Conservation (phyloP, 768 basidiomycete genomes). For the Thelephora aurantiotincta region DNA sequence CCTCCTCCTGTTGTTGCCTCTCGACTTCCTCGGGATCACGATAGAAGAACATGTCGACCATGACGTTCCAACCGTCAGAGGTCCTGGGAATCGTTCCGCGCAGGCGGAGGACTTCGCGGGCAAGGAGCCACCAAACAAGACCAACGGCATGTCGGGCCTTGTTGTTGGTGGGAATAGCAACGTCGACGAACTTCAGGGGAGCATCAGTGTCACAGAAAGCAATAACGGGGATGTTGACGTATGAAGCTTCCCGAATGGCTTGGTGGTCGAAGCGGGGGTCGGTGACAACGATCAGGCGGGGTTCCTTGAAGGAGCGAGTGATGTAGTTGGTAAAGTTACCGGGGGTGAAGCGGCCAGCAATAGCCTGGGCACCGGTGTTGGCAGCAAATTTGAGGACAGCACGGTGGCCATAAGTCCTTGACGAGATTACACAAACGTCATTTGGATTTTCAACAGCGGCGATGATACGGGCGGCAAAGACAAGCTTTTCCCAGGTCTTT, state of each 20-base stretch:
- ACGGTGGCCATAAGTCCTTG: conserved; percentile 97
- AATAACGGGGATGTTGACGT: conserved; percentile 99
- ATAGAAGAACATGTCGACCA: conserved; percentile 99
- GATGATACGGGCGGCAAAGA: conserved; percentile 94
- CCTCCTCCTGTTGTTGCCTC: conserved; percentile 92
- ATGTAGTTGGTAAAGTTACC: conserved; percentile 99
- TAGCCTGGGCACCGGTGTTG: conserved; percentile 96
- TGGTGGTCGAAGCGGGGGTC: conserved; percentile 99
- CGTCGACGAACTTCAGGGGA: conserved; percentile 92
- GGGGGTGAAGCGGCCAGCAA: conserved; percentile 98
- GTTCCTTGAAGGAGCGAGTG: conserved; percentile 99
- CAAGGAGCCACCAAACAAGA: conserved; percentile 95
- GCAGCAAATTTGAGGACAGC: conserved; percentile 97
- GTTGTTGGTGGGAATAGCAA: conserved; percentile 99
- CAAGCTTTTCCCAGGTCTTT: conserved; percentile 99
- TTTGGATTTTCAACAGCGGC: conserved; percentile 97
- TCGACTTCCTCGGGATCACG: conserved; percentile 99
- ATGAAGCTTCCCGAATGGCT: conserved; percentile 98
- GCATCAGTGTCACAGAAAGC: conserved; percentile 99
- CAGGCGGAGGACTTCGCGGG: conserved; percentile 92
- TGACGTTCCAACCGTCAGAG: conserved; percentile 90
- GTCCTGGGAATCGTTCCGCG: conserved; percentile 89
- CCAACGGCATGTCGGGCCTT: conserved; percentile 96
- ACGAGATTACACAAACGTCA: conserved; percentile 96
- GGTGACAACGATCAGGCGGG: conserved; percentile 94